These are phyloP conservation scores for Panicum hallii DNA, from an alignment of 202 grass and related monocot species.

Conservation along the genomic window DNA sequence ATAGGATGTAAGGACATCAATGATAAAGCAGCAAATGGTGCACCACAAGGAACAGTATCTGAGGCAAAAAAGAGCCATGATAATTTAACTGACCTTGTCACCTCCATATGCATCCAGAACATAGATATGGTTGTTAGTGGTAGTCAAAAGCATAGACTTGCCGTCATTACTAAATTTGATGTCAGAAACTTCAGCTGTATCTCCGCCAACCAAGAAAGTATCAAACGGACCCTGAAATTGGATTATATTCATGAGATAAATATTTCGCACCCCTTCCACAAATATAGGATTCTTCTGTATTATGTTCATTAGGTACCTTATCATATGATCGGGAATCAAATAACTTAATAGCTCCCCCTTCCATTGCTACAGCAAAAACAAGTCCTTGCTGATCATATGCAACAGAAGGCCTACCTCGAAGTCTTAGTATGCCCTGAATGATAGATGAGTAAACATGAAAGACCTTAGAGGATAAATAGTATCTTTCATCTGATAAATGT, in stretches of 20 bases:
- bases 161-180: slow-evolving; percentile 99
- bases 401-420: slow-evolving; percentile 96
- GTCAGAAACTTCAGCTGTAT: slow-evolving; percentile 95
- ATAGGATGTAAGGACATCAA: neutral
- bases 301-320: slow-evolving; percentile 62
- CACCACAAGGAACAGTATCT: slow-evolving; percentile 23
- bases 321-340: slow-evolving; percentile 99
- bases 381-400: slow-evolving; percentile 99
- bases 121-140: slow-evolving; percentile 97
- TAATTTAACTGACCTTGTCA: slow-evolving; percentile 67
- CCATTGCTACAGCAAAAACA: slow-evolving; percentile 98
- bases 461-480: slow-evolving; percentile 40
- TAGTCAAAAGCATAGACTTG: slow-evolving; percentile 97
- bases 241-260: slow-evolving; percentile 36
- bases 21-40: slow-evolving; percentile 14
- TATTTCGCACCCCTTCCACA: slow-evolving; percentile 12
- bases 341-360: slow-evolving; percentile 96
- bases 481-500: slow-evolving; percentile 39
- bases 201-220: slow-evolving; percentile 95
- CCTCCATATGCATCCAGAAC: slow-evolving; percentile 99
- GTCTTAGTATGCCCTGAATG: slow-evolving; percentile 79
- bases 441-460: slow-evolving; percentile 53
- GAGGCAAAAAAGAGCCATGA: neutral
- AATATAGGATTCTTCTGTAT: slow-evolving; percentile 35
- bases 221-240: slow-evolving; percentile 94